Conservation (phyloP, 805 yeast species). For the Lipomyces yamadae region DNA sequence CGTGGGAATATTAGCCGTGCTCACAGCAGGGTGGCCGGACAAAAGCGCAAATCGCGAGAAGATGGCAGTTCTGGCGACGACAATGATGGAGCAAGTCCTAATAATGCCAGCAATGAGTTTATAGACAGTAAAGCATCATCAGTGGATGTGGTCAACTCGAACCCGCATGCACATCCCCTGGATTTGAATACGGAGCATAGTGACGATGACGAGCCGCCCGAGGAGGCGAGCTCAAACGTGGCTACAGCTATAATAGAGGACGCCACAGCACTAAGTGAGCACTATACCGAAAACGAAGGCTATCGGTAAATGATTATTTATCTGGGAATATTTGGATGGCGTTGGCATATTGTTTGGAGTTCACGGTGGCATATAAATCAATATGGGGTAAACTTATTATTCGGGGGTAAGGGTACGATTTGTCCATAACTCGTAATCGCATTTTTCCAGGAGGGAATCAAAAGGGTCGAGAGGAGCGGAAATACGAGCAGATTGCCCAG, state of each 20-base stretch:
- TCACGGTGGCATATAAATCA: neutral
- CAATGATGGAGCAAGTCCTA: neutral
- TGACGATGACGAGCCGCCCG: slow-evolving; percentile 22
- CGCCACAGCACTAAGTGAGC: neutral
- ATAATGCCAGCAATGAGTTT: neutral
- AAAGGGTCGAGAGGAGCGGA: too few relatives aligned
- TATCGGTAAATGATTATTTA: neutral
- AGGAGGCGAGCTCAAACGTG: slow-evolving; percentile 15
- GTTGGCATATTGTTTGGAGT: neutral
- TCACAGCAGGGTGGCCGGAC: neutral
- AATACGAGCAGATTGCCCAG: too few relatives aligned
- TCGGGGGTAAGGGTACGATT: too few relatives aligned
- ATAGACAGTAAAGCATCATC: neutral
- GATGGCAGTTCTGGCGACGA: neutral
- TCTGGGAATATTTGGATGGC: neutral
- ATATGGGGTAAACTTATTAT: too few relatives aligned
- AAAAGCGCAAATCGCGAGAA: neutral
- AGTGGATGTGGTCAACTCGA: neutral
- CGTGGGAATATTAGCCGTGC: neutral
- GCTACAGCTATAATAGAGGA: neutral
- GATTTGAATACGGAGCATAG: neutral
- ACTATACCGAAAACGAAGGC: neutral
- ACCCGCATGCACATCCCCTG: neutral
- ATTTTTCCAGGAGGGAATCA: too few relatives aligned
- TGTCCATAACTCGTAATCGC: too few relatives aligned